A percentile compares a stretch with the other conserved stretches of the same genome.
Evolutionary conservation across 2,329 filamentous ascomycete species (phyloP).

Genomic region (Albifimbria verrucaria): DNA sequence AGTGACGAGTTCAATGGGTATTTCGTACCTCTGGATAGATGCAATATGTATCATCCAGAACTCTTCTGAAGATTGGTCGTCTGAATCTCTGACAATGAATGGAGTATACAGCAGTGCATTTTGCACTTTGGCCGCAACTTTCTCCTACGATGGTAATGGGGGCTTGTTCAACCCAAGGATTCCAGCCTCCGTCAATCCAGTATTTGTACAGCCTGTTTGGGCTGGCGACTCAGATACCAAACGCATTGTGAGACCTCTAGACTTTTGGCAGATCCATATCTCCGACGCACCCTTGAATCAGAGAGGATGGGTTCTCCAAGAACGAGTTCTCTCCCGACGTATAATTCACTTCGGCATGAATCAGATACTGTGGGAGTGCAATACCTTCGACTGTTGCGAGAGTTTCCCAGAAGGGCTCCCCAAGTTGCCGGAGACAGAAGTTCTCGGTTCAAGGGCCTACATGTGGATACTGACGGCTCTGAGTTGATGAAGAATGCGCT

Average conservation of each 20-base stretch:
- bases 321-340: neutral
- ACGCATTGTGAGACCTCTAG: neutral
- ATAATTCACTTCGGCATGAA: constrained; percentile 1
- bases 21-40: neutral
- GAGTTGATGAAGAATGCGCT: neutral
- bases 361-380: constrained; percentile 1
- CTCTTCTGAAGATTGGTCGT: neutral
- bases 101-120: neutral
- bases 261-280: neutral
- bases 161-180: neutral
- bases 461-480: neutral
- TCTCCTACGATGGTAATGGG: neutral
- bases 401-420: neutral
- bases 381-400: neutral
- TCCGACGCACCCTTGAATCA: neutral
- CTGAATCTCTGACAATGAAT: neutral
- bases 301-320: constrained; percentile 1
- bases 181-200: neutral
- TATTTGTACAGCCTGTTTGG: neutral
- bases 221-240: neutral
- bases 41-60: neutral
- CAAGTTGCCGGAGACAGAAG: neutral
- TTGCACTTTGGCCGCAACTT: neutral
- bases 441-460: neutral
- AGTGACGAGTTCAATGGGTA: neutral